Evolutionary conservation across 2,329 filamentous ascomycete species (phyloP).

Genomic region (Talaromyces funiculosus): DNA sequence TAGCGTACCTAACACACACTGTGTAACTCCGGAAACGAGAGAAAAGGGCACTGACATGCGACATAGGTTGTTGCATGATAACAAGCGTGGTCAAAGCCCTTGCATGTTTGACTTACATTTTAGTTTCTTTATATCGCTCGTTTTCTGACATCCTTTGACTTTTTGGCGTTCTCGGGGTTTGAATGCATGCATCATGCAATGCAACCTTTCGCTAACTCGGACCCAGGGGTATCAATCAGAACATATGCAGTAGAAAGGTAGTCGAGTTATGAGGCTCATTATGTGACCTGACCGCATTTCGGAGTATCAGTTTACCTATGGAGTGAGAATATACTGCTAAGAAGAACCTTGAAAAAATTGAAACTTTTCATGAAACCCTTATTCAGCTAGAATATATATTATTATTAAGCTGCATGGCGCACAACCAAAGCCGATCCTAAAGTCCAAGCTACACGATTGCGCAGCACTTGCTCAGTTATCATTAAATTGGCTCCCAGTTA

Average conservation of each 20-base stretch:
- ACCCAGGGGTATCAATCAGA: background rate
- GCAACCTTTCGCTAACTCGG: constrained; percentile 1
- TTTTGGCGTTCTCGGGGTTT: background rate
- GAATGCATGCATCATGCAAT: constrained; percentile 1
- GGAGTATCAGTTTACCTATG: too few relatives aligned
- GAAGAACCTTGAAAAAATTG: too few relatives aligned
- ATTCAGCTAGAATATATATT: background rate
- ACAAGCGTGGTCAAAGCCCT: background rate
- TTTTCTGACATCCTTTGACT: background rate
- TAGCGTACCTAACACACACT: background rate
- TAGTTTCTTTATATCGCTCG: background rate
- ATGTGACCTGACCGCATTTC: background rate
- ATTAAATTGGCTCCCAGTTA: too few relatives aligned
- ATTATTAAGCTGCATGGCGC: background rate
- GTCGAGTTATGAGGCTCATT: background rate
- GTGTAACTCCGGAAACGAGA: background rate
- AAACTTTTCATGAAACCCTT: too few relatives aligned
- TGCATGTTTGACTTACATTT: background rate
- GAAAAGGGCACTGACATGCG: background rate
- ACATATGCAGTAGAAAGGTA: background rate
- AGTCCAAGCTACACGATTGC: background rate
- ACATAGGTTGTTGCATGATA: background rate
- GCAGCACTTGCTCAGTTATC: background rate
- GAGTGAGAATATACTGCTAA: too few relatives aligned
- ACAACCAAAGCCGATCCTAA: too few relatives aligned